Evolutionary conservation across 2,329 filamentous ascomycete species (phyloP).

Genomic region (Didymella exigua): DNA sequence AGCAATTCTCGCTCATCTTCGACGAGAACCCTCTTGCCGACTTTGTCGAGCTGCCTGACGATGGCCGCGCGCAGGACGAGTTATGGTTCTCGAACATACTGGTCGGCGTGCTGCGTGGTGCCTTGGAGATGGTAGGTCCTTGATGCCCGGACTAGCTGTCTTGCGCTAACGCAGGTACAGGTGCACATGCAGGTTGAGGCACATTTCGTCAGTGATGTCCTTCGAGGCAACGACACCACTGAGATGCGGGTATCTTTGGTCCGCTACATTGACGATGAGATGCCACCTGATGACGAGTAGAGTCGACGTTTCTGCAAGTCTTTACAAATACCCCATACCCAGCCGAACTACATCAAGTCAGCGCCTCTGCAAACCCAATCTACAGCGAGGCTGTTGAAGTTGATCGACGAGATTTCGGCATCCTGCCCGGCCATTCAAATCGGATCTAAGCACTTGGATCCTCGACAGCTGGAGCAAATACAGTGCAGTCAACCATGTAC

Average conservation of each 20-base stretch:
- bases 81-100: slow-evolving; percentile 98
- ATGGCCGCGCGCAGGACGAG: slow-evolving; percentile 93
- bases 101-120: slow-evolving; percentile 87
- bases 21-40: slow-evolving; percentile 97
- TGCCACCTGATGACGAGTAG: slow-evolving; percentile 95
- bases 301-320: neutral
- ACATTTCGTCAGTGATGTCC: slow-evolving; percentile 91
- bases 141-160: neutral
- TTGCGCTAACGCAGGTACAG: slow-evolving; percentile 46
- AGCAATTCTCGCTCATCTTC: slow-evolving; percentile 94
- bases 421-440: neutral
- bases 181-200: slow-evolving; percentile 98
- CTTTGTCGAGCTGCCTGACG: slow-evolving; percentile 96
- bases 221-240: slow-evolving; percentile 92
- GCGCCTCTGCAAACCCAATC: neutral
- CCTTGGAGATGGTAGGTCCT: slow-evolving; percentile 83
- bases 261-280: slow-evolving; percentile 95
- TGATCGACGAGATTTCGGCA: neutral
- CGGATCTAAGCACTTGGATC: neutral
- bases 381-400: too few species aligned
- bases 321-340: neutral
- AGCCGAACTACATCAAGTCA: neutral
- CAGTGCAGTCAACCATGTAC: neutral
- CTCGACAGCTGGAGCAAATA: neutral
- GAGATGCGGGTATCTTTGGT: slow-evolving; percentile 95